Conservation (phyloP, 805 yeast genomes). For the Ogataea siamensis region DNA sequence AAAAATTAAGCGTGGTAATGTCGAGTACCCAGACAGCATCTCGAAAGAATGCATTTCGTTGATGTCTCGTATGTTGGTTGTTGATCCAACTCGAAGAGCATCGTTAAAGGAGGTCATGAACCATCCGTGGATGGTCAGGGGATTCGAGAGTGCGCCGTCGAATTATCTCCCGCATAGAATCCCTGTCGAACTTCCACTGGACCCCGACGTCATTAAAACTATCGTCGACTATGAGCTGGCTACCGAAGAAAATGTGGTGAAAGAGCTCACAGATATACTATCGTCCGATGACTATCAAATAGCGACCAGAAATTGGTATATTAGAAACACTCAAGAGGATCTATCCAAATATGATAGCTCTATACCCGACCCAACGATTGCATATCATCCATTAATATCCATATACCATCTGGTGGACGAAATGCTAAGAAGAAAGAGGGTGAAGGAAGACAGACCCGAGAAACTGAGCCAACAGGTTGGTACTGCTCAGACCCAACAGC, state of each 20-base stretch:
- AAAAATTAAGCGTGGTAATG: constrained; percentile 87
- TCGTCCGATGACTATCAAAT: constrained; percentile 63
- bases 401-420: constrained; percentile 86
- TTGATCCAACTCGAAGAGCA: constrained; percentile 81
- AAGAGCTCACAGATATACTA: constrained; percentile 56
- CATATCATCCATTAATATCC: constrained; percentile 85
- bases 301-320: constrained; percentile 63
- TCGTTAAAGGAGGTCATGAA: constrained; percentile 70
- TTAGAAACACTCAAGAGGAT: constrained; percentile 35
- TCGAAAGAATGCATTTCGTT: constrained; percentile 79
- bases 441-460: constrained; percentile 49
- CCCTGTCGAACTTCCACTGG: constrained; percentile 72
- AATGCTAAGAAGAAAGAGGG: constrained; percentile 67
- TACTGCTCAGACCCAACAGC: constrained; percentile 18
- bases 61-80: constrained; percentile 86
- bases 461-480: constrained; percentile 14
- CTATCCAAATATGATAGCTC: constrained; percentile 23
- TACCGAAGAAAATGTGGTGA: constrained; percentile 53
- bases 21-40: constrained; percentile 83
- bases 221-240: constrained; percentile 82
- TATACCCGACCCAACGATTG: constrained; percentile 74
- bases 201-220: constrained; percentile 63
- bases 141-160: constrained; percentile 71
- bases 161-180: constrained; percentile 73
- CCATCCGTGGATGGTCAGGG: constrained; percentile 95